These are phyloP conservation scores for Dictyostelium citrinum DNA, from an alignment of 78 protist genomes.

Conservation along the genomic window DNA sequence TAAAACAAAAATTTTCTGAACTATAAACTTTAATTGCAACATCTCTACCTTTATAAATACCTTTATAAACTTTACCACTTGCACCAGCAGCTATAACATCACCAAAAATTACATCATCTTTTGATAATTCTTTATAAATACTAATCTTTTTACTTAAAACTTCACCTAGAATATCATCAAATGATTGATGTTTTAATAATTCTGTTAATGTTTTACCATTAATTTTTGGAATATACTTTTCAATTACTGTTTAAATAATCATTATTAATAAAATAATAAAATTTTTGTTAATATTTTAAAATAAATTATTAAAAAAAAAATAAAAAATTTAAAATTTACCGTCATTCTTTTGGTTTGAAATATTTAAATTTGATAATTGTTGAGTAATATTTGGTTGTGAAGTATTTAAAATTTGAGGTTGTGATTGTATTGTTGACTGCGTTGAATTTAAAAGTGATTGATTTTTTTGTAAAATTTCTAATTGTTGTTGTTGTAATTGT, in stretches of 20 bases:
- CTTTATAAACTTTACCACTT: slow-evolving; percentile 68
- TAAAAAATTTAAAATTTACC: neutral
- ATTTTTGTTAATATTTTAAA: no score
- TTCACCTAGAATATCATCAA: slow-evolving; percentile 51
- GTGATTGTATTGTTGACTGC: neutral
- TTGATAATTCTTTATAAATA: slow-evolving; percentile 58
- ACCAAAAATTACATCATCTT: slow-evolving; percentile 14
- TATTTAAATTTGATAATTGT: neutral
- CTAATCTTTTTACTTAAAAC: slow-evolving; percentile 25
- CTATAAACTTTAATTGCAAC: slow-evolving; percentile 77
- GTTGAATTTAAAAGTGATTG: neutral
- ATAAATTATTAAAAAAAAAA: neutral
- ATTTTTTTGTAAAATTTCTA: neutral
- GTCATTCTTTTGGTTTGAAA: neutral
- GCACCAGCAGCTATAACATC: slow-evolving; percentile 75
- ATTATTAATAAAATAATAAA: neutral
- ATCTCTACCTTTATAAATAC: slow-evolving; percentile 56
- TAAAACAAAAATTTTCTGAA: slow-evolving; percentile 45
- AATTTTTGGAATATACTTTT: slow-evolving; percentile 47
- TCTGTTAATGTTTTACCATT: slow-evolving; percentile 58
- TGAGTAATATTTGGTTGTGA: neutral
- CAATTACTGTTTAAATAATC: neutral
- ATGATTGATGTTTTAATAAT: slow-evolving; percentile 23
- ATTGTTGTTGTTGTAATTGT: slow-evolving; percentile 17
- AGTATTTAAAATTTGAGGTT: neutral